Evolutionary conservation across 176 grass and related monocot species (phyloP), one percentile per base, ranked within the genome.

Genomic region (Oryza coarctata): DNA sequence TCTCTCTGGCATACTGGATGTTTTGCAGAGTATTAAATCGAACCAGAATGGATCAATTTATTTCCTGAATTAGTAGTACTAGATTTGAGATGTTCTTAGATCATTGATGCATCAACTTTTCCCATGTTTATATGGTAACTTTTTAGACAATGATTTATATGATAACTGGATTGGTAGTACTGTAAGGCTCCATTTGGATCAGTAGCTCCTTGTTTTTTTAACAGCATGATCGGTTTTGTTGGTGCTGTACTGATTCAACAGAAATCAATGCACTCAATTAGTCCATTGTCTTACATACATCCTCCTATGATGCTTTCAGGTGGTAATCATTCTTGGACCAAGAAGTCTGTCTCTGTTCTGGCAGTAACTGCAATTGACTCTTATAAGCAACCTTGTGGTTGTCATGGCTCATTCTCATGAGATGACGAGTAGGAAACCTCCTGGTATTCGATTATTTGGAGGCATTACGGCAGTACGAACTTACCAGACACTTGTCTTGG

Each of bases 401-500:
- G 27, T 45, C 73, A 91, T 91, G 86, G 39, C 89, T 77, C 73
- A 43, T 5, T 41, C 50, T 69, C 60, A 44, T 85, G 63, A 82
- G 26, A 68, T 32, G 38, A 40, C 11, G n/a, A 86, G 66, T 20
- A 82, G 73, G 39, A 91, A 78, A 82, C 90, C 90, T 74, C 86
- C 73, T 0, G 90, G 90, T 43, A 10, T 82, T 41, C 73, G 74
- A 30, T 65, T 88, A 68, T 62, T 85, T 50, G 83, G 68, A 63
- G 66, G 73, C 62, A 47, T 29, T 10, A 62, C 28, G 23, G 85
- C 71, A 0, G 11, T 90, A 9, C 72, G 75, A 36, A 85, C 50
- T 33, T 92, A 90, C 82, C 90, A 79, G 74, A 84, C 69, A 10
- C 65, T 95, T 74, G 88, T 95, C 58, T 81, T 95, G 61, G 80